phyloP scores from a whole-genome alignment of 2,329 filamentous ascomycete genomes.

The Scopulariopsis brevicaulis region DNA sequence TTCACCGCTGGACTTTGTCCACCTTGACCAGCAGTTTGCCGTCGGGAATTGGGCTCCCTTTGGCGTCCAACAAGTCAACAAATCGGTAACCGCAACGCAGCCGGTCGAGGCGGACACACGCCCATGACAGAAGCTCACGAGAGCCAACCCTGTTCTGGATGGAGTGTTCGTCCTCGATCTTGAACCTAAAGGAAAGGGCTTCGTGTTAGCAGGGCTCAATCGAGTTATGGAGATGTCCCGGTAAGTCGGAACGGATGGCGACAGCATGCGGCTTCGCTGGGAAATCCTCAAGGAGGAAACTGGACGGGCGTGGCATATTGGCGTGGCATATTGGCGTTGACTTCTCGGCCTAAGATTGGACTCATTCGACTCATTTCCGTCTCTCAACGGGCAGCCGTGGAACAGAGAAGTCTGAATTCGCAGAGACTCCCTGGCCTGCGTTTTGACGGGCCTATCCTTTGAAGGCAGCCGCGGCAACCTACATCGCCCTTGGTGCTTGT shows the following conservation, averaged over 20 bases:
- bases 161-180: slow-evolving; percentile 36
- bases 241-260: too few species aligned
- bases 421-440: not conserved
- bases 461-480: slow-evolving; percentile 6
- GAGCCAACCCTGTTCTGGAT: slow-evolving; percentile 3
- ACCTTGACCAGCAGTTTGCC: slow-evolving; percentile 41
- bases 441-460: not conserved
- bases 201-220: not conserved
- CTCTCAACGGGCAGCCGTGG: not conserved
- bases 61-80: slow-evolving; percentile 33
- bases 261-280: too few species aligned
- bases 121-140: slow-evolving; percentile 34
- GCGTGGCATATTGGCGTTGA: too few species aligned
- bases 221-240: not conserved
- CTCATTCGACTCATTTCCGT: not conserved
- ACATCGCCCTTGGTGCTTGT: slow-evolving; percentile 3
- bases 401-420: not conserved
- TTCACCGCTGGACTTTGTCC: slow-evolving; percentile 21
- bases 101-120: slow-evolving; percentile 48
- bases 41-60: slow-evolving; percentile 30
- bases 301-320: too few species aligned
- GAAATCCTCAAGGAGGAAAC: too few species aligned
- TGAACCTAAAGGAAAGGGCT: slow-evolving; percentile 29
- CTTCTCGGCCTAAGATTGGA: too few species aligned
- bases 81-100: slow-evolving; percentile 44